Percentiles rank a stretch among this genome's conserved stretches.
Evolutionary conservation across 2,329 filamentous ascomycete species (phyloP).

Genomic region (Trichoderma guizhouense): DNA sequence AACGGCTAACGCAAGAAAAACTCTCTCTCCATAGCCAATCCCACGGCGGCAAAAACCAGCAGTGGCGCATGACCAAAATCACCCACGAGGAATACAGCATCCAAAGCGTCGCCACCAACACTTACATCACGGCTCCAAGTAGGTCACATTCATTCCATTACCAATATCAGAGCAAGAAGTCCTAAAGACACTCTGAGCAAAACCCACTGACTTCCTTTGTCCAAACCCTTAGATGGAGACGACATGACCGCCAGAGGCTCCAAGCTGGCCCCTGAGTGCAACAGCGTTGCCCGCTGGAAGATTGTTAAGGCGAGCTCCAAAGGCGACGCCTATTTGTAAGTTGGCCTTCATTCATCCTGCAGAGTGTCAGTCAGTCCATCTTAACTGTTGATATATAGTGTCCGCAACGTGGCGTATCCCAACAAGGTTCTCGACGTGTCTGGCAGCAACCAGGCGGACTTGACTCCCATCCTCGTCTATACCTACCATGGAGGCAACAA

Average conservation of each 20-base stretch:
- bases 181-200: background rate
- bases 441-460: background rate
- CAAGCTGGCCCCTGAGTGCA: background rate
- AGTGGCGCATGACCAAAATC: background rate
- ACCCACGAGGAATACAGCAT: background rate
- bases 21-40: background rate
- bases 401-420: background rate
- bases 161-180: too few relatives aligned
- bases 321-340: background rate
- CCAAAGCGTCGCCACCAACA: background rate
- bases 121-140: background rate
- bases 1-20: background rate
- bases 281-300: background rate
- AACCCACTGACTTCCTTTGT: background rate
- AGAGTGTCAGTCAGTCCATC: background rate
- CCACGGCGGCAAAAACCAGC: background rate
- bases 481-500: background rate
- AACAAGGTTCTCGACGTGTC: background rate
- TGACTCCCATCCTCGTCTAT: slow-evolving; percentile 6
- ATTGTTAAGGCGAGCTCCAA: background rate
- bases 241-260: background rate
- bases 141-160: background rate
- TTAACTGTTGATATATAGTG: background rate
- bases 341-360: background rate
- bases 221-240: background rate